phyloP scores from a whole-genome alignment of 1,139 yeast genomes.

The Tardiomyces depauwii region DNA sequence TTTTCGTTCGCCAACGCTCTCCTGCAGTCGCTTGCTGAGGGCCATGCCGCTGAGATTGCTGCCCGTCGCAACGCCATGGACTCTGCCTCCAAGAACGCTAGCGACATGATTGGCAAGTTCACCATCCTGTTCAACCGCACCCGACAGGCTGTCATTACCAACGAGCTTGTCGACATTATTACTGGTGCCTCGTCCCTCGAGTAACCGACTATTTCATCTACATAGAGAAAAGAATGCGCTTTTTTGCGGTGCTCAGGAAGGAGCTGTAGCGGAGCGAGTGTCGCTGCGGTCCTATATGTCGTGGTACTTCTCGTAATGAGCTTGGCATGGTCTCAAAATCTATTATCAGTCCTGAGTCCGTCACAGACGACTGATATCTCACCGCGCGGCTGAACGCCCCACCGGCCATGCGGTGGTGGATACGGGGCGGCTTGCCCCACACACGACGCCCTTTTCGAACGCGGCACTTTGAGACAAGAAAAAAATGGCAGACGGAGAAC shows the following conservation, averaged over 20 bases:
- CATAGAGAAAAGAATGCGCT: neutral
- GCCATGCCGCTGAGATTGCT: conserved; percentile 95
- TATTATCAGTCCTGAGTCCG: no score
- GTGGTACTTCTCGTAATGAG: no score
- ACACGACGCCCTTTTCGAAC: no score
- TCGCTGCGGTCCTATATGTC: no score
- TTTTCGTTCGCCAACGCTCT: conserved; percentile 85
- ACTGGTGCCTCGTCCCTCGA: conserved; percentile 99
- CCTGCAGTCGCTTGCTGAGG: conserved; percentile 91
- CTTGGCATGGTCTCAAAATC: no score
- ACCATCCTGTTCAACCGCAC: conserved; percentile 98
- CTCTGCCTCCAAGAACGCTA: conserved; percentile 98
- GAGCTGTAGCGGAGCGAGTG: no score
- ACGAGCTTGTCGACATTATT: conserved; percentile 97
- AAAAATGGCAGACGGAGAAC: no score
- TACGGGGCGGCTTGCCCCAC: no score
- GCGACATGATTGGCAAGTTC: conserved; percentile 95
- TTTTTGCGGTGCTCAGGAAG: neutral
- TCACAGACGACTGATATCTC: no score
- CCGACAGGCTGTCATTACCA: conserved; percentile 99
- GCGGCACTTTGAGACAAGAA: no score
- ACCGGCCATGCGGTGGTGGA: no score
- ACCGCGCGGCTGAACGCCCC: no score
- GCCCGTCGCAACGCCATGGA: conserved; percentile 99
- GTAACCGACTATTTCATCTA: conserved; percentile 28